Percentiles rank a stretch among this genome's conserved stretches.
These are phyloP conservation scores for Xanthoparmelia taractica DNA, from an alignment of 495 filamentous ascomycete species.

Conservation along the genomic window DNA sequence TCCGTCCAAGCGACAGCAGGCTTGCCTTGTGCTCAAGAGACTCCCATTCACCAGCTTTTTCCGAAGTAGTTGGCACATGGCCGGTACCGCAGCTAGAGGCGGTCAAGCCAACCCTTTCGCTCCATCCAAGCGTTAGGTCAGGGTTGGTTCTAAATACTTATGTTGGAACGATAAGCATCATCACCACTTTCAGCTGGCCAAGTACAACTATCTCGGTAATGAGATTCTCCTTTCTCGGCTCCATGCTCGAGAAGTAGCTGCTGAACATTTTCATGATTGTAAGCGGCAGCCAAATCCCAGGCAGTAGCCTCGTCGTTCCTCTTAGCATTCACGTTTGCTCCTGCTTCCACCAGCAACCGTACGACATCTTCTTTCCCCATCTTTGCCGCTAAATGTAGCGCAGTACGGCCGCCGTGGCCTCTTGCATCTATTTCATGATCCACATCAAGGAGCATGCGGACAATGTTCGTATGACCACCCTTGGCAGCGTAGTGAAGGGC, in stretches of 20 bases:
- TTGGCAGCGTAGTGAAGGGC: background rate
- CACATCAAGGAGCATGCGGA: background rate
- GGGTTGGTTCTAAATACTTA: background rate
- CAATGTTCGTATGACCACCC: background rate
- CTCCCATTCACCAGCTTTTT: background rate
- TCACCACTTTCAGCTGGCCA: background rate
- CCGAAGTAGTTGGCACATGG: background rate
- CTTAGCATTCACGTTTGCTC: slow-evolving; percentile 1
- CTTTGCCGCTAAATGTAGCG: background rate
- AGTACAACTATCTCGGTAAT: background rate
- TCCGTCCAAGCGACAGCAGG: background rate
- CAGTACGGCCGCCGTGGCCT: background rate
- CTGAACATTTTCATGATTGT: background rate
- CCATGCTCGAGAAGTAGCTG: slow-evolving; percentile 1
- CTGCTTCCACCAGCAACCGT: slow-evolving; percentile 1
- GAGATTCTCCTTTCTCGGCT: background rate
- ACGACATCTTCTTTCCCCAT: background rate
- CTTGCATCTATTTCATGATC: background rate
- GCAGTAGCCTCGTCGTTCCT: background rate
- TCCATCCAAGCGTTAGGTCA: background rate
- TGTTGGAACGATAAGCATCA: too few species aligned
- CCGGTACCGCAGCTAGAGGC: background rate
- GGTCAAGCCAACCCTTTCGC: background rate
- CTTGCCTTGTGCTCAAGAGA: background rate
- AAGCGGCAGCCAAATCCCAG: background rate